Base-by-base conservation (phyloP, 164 flowering plant species). In the Vitis amurensis region DNA sequence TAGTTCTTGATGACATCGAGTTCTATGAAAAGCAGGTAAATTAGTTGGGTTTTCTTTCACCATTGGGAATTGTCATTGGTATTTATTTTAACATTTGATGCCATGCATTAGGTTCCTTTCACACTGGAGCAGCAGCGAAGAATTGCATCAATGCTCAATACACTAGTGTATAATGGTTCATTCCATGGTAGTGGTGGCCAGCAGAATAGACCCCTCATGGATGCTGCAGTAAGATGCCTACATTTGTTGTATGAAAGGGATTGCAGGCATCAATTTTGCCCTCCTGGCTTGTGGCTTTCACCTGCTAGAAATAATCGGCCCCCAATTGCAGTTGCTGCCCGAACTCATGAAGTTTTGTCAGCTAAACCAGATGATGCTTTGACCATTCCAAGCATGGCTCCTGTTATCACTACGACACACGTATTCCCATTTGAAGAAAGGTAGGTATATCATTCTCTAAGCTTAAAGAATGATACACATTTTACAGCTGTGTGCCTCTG, bases 371-470 rank as follows among this genome's bases (percentile, higher is more conserved):
- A 80, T 71, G 91, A 89, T 73, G 67, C 80, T 68, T 73, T 68
- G 31, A 16, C 82, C 55, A 53, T 66, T 71, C 82, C 82, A 55
- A 79, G 79, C 73, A 63, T 79, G 70, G 83, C 82, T 58, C 93
- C 99, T 73, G 89, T 91, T 62, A 86, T 96, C 65, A 88, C 88
- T 29, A 80, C 81, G 55, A 87, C 81, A 29, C 95, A 96, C 79
- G 90, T 96, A 19, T 96, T 85, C 79, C 99, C 99, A 64, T 96
- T 96, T 81, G 92, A 89, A 77, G 98, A 96, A 76, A 90, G 99
- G 99, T 89, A 74, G 67, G 65, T 31, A 55, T 31, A 59, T 2
- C 31, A 9, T 61, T 13, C 19, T 57, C n/a, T 37, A 55, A 63
- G 60, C 55, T 74, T 55, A 19, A 30, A 47, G 16, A 17, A 12